Percentiles rank a stretch among this genome's conserved stretches.
These are phyloP conservation scores for Kazachstania taianensis DNA, from an alignment of 805 yeast genomes.

Conservation along the genomic window DNA sequence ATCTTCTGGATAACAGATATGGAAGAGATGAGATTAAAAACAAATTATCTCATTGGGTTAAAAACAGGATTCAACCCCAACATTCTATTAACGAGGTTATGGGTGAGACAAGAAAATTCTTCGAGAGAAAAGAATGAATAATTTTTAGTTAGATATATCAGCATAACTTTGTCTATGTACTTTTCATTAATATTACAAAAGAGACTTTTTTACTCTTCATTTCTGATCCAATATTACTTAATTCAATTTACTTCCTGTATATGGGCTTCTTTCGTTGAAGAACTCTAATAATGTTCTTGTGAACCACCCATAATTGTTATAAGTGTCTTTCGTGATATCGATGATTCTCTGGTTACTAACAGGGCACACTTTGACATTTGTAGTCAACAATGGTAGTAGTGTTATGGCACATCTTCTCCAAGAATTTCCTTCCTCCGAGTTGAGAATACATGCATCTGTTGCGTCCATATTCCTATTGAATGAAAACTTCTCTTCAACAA, in stretches of 20 bases:
- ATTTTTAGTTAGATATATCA: too few species aligned
- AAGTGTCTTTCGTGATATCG: slow-evolving; percentile 19
- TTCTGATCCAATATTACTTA: slow-evolving; percentile 1
- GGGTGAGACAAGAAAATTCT: slow-evolving; percentile 17
- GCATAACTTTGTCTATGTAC: not conserved
- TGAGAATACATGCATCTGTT: slow-evolving; percentile 14
- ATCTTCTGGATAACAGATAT: slow-evolving; percentile 61
- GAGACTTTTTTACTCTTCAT: not conserved
- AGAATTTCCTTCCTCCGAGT: slow-evolving; percentile 18
- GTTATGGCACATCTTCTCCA: slow-evolving; percentile 34
- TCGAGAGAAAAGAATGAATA: slow-evolving; percentile 6
- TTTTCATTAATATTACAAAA: too few species aligned
- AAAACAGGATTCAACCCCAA: slow-evolving; percentile 29
- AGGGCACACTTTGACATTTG: slow-evolving; percentile 29
- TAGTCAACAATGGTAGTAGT: slow-evolving; percentile 30
- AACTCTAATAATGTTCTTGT: slow-evolving; percentile 22
- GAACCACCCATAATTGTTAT: slow-evolving; percentile 29
- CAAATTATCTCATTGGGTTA: slow-evolving; percentile 71
- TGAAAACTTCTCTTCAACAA: slow-evolving; percentile 22
- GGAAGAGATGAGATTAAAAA: slow-evolving; percentile 34
- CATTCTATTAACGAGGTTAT: slow-evolving; percentile 12
- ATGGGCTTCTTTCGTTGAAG: slow-evolving; percentile 20
- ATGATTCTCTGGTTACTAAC: slow-evolving; percentile 27
- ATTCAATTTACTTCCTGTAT: slow-evolving; percentile 17
- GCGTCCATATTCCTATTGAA: slow-evolving; percentile 4